Conservation (phyloP, 768 basidiomycete genomes). For the Multifurca ochricompacta region DNA sequence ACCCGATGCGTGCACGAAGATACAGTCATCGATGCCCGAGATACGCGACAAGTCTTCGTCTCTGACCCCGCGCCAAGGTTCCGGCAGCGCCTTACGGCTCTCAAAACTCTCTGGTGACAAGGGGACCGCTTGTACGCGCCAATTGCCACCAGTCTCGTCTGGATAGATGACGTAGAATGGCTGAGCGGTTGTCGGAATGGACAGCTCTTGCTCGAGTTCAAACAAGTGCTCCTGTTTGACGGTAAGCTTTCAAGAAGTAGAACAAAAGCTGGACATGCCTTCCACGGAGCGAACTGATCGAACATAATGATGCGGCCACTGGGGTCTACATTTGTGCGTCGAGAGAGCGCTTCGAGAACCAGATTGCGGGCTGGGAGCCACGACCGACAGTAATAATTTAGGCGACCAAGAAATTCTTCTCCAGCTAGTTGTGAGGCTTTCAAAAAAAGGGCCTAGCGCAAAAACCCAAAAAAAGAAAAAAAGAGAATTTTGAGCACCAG, state of each 20-base stretch:
- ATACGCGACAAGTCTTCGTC: constrained; percentile 71
- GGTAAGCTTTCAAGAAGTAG: constrained; percentile 1
- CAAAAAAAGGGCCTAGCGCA: constrained; percentile 63
- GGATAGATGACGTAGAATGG: constrained; percentile 87
- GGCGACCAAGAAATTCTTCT: constrained; percentile 68
- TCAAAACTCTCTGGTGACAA: constrained; percentile 75
- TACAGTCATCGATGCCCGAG: constrained; percentile 71
- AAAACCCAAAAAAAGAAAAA: not conserved
- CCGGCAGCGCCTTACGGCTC: constrained; percentile 87
- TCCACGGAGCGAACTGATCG: constrained; percentile 79
- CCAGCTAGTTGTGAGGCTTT: constrained; percentile 80
- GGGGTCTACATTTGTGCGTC: constrained; percentile 53
- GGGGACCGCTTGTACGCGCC: constrained; percentile 93
- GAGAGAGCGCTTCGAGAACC: constrained; percentile 51
- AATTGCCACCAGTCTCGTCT: constrained; percentile 65
- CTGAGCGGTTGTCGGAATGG: constrained; percentile 38
- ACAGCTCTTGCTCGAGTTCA: constrained; percentile 62
- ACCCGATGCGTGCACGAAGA: constrained; percentile 93
- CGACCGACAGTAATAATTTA: constrained; percentile 78
- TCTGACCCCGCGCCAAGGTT: constrained; percentile 86
- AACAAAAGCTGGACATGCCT: constrained; percentile 38
- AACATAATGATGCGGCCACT: constrained; percentile 76
- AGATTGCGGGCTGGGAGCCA: constrained; percentile 91
- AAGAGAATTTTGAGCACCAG: too few species aligned
- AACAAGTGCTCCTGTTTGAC: constrained; percentile 75